Evolutionary conservation across 148 eudicot species (phyloP), one percentile per base, ranked within the genome.

Genomic region (Heliosperma pusillum): DNA sequence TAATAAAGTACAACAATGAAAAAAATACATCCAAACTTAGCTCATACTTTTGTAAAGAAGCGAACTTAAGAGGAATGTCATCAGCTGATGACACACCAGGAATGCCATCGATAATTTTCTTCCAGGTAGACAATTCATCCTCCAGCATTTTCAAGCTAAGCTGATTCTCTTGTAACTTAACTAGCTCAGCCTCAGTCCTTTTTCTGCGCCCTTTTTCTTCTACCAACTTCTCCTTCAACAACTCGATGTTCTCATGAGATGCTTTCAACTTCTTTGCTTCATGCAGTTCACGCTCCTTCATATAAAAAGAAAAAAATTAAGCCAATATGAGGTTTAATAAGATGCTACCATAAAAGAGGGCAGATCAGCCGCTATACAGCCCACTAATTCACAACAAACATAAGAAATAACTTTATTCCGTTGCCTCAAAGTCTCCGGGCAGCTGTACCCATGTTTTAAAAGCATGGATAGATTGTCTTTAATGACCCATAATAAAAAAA

Each of bases 71-170:
- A 76, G 86, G 84, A 62, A 90, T 75, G 74, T 90, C 99, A 79
- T 90, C 97, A 52, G 91, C 87, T 70, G 85, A 88, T 40, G 86
- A 83, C 76, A 89, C 91, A 63, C 93, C 97, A 70, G 97, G 97
- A 79, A 96, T 82, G 71, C 89, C 90, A 67, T 85, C 78, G 57
- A 85, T 47, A 63, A 88, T 72, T 65, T 82, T 83, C 84, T 88
- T 90, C 97, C 97, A 96, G 72, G 83, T 81, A 76, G 86, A 82
- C 79, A 95, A 80, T 81, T 96, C 99, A 74, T 92, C 93, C 79
- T 92, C 97, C 74, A 92, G 73, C 69, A 81, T 78, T 57, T 69
- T 64, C 83, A 86, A 68, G 71, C 71, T 83, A 63, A 83, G 73
- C 87, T 96, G 88, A 59, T 83, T 65, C 70, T 88, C 92, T 72